Base-by-base conservation (phyloP, 768 basidiomycete species). In the Suillus decipiens region DNA sequence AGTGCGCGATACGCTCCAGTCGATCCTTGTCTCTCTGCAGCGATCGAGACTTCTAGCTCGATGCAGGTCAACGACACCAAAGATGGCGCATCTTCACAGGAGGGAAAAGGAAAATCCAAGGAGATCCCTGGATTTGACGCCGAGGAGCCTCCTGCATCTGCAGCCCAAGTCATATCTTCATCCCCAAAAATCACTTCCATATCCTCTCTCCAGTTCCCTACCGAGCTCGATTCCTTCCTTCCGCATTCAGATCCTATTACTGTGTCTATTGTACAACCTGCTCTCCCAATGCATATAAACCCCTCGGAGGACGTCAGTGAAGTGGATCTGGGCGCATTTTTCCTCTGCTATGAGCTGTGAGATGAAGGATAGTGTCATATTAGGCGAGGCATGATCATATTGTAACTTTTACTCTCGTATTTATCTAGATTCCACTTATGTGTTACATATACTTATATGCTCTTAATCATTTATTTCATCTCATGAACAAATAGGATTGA, bases 41-140 rank as follows among this genome's bases (percentile, higher is more conserved):
- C 28, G 28, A 28, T 28, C 28, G 28, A 55, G 34, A n/a, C 11
- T 22, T 22, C 51, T 53, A 31, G 17, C 33, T 12, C 51, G 61
- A 17, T 5, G 33, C n/a, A 28, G 54, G 15, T 15, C 7, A 28
- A 59, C 17, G 36, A 22, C 14, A 17, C 59, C 7, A 33, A 39
- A 22, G 28, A 37, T 24, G 24, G 11, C 8, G 5, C 55, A 31
- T 28, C 64, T 9, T 15, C 42, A 6, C 45, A 50, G 17, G 63
- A 43, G 39, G 51, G 61, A 53, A 81, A 83, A 59, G 80, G 78
- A n/a, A 81, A 82, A 62, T 74, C 51, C 17, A 80, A 78, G 60
- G 69, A 68, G 11, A 47, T 65, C 1, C 51, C 63, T 34, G 62
- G 33, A 28, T 58, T 51, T 4, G 66, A 59, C 19, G 39, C 66